Evolutionary conservation across 1,284 basidiomycete species (phyloP).

Genomic region (Afroboletus lepidellus): DNA sequence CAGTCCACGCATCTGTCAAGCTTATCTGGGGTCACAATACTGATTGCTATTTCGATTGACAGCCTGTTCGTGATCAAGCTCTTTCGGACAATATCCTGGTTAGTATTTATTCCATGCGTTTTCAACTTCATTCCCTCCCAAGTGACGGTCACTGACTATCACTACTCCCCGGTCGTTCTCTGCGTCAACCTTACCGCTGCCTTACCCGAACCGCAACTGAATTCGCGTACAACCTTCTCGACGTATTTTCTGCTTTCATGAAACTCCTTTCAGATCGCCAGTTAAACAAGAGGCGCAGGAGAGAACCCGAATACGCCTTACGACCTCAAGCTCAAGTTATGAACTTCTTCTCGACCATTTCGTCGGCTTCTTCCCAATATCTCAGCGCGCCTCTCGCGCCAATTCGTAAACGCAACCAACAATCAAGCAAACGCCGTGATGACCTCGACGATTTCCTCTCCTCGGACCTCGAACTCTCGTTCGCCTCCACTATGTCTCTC

Average conservation of each 20-base stretch:
- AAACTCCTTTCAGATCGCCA: conserved; percentile 29
- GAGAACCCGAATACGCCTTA: conserved; percentile 30
- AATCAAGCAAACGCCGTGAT: conserved; percentile 41
- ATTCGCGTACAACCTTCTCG: conserved; percentile 7
- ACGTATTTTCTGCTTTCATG: conserved; percentile 20
- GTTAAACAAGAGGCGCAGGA: conserved; percentile 47
- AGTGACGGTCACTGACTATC: conserved; percentile 20
- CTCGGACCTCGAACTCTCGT: conserved; percentile 74
- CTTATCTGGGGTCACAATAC: conserved; percentile 9
- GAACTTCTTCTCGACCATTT: conserved; percentile 47
- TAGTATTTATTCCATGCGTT: conserved; percentile 29
- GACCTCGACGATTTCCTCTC: conserved; percentile 66
- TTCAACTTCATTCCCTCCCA: conserved; percentile 13
- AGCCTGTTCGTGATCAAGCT: conserved; percentile 28
- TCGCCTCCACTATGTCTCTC: conserved; percentile 76
- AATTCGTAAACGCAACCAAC: conserved; percentile 48
- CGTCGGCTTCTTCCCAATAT: conserved; percentile 42
- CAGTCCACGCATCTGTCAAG: conserved; percentile 20
- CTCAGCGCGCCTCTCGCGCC: conserved; percentile 52
- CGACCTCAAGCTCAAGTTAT: conserved; percentile 39
- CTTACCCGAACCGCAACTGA: conserved; percentile 2
- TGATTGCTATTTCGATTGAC: conserved; percentile 17
- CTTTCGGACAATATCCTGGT: conserved; percentile 24
- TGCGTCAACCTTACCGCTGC: neutral
- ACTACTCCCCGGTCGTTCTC: conserved; percentile 1